phyloP scores from a whole-genome alignment of 352 stramenopile species.

The Globisporangium heterothallicum region DNA sequence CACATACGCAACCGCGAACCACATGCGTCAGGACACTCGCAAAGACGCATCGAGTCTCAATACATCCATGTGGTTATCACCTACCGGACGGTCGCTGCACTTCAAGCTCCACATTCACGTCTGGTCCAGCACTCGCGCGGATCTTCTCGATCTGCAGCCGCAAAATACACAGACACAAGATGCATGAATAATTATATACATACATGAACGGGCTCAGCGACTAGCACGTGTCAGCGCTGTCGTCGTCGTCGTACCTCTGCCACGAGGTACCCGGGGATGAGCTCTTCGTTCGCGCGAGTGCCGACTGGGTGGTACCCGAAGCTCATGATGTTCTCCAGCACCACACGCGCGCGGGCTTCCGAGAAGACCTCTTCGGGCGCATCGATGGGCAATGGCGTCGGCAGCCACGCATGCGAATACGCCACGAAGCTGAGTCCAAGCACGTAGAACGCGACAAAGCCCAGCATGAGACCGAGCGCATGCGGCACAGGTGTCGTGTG shows the following conservation, averaged over 20 bases:
- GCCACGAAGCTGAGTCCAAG: slow-evolving; percentile 26
- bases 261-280: slow-evolving; percentile 53
- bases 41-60: too few species aligned
- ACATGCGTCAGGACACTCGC: not conserved
- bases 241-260: slow-evolving; percentile 43
- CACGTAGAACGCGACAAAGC: slow-evolving; percentile 42
- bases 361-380: slow-evolving; percentile 38
- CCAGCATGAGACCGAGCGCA: slow-evolving; percentile 21
- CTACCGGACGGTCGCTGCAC: slow-evolving; percentile 55
- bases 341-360: slow-evolving; percentile 44
- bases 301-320: slow-evolving; percentile 68
- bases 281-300: slow-evolving; percentile 56
- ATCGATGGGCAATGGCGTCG: slow-evolving; percentile 29
- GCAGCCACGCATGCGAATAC: slow-evolving; percentile 55
- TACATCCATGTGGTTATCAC: not conserved
- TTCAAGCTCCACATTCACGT: slow-evolving; percentile 46
- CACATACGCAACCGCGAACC: not conserved
- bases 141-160: slow-evolving; percentile 51
- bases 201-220: too few species aligned
- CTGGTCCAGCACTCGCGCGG: slow-evolving; percentile 21
- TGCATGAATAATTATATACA: too few species aligned
- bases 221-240: too few species aligned
- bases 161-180: not conserved
- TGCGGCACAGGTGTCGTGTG: slow-evolving; percentile 12
- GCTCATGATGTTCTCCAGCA: slow-evolving; percentile 65